Conservation (phyloP, 2,329 filamentous ascomycete genomes). For the Neofusicoccum cordaticola region DNA sequence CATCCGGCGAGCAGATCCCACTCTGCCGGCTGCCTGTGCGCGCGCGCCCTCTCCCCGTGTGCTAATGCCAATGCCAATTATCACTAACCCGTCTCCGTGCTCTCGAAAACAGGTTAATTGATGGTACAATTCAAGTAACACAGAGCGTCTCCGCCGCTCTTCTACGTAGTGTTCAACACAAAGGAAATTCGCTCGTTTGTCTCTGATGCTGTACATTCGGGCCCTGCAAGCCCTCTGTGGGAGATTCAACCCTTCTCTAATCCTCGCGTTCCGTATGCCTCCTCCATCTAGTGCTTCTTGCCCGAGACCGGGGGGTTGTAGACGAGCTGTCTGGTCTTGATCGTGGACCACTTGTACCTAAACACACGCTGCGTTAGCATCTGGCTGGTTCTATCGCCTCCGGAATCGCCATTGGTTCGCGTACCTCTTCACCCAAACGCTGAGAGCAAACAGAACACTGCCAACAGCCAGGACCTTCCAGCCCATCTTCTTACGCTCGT, state of each 20-base stretch:
- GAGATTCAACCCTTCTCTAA: not conserved
- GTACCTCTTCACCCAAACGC: constrained; percentile 91
- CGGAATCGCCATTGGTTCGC: constrained; percentile 19
- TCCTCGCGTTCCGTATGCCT: not conserved
- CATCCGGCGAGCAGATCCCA: constrained; percentile 10
- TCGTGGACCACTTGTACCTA: constrained; percentile 91
- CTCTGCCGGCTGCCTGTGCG: constrained; percentile 7
- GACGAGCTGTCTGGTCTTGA: constrained; percentile 93
- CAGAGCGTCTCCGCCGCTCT: constrained; percentile 11
- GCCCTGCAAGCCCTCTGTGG: not conserved
- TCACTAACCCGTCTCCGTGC: constrained; percentile 2
- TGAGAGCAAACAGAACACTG: constrained; percentile 76
- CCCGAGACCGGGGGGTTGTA: constrained; percentile 67
- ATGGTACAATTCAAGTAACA: constrained; percentile 16
- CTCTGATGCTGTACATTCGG: constrained; percentile 18
- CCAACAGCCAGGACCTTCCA: constrained; percentile 88
- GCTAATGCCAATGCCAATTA: not conserved
- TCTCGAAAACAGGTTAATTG: constrained; percentile 7
- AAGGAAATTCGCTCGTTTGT: constrained; percentile 18
- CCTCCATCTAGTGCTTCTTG: constrained; percentile 10
- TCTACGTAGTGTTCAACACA: constrained; percentile 18
- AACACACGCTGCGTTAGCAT: constrained; percentile 27
- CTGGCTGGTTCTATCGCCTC: not conserved
- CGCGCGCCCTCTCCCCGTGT: not conserved
- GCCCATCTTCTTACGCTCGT: constrained; percentile 99